A percentile compares a stretch with the other conserved stretches of the same genome.
Conservation (phyloP, 306 rosid genomes). For the Oemleria cerasiformis region DNA sequence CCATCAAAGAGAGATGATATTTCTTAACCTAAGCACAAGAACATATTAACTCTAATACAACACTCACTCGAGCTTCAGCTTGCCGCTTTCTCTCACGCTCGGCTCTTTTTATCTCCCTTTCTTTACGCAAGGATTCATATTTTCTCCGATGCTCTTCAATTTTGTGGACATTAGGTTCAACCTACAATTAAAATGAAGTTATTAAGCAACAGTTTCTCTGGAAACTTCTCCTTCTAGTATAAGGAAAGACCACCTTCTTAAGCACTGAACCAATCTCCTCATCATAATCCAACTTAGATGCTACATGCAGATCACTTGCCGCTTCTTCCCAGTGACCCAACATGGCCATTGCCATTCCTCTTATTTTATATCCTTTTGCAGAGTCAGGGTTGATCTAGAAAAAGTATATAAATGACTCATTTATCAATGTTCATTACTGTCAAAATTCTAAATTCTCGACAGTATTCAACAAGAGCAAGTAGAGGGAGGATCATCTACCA, state of each 20-base stretch:
- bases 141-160: slow-evolving; percentile 75
- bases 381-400: slow-evolving; percentile 79
- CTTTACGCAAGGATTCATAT: slow-evolving; percentile 55
- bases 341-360: slow-evolving; percentile 79
- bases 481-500: slow-evolving; percentile 13
- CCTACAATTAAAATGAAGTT: slow-evolving; percentile 39
- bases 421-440: not conserved
- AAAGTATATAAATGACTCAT: slow-evolving; percentile 9
- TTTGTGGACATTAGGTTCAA: slow-evolving; percentile 72
- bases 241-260: slow-evolving; percentile 46
- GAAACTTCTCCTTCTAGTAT: slow-evolving; percentile 13
- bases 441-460: not conserved
- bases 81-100: slow-evolving; percentile 47
- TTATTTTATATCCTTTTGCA: slow-evolving; percentile 72
- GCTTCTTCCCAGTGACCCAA: slow-evolving; percentile 79
- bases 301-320: slow-evolving; percentile 64
- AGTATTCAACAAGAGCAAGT: slow-evolving; percentile 7
- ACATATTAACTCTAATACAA: slow-evolving; percentile 11
- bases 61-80: slow-evolving; percentile 53
- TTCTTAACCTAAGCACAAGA: not conserved
- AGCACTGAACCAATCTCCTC: slow-evolving; percentile 68
- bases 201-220: slow-evolving; percentile 10
- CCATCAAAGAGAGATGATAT: not conserved
- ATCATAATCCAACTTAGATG: slow-evolving; percentile 71
- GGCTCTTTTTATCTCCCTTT: slow-evolving; percentile 47